A percentile compares a stretch with the other conserved stretches of the same genome.
Evolutionary conservation across 2,329 filamentous ascomycete species (phyloP).

Genomic region (Neocucurbitaria cava): DNA sequence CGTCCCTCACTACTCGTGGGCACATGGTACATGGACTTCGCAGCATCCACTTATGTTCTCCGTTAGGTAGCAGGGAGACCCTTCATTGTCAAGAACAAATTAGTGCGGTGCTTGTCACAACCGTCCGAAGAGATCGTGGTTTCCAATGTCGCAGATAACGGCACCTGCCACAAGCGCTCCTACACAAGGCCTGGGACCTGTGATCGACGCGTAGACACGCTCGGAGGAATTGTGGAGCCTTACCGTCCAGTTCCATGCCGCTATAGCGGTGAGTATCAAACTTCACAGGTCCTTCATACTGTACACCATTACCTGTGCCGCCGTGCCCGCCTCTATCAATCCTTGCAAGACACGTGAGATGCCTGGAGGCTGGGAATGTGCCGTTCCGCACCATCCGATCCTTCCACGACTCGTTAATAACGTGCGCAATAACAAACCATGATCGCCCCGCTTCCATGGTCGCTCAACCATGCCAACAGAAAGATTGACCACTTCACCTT

Average conservation of each 20-base stretch:
- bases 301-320: conserved; percentile 3
- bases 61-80: not conserved
- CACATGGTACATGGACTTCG: conserved; percentile 14
- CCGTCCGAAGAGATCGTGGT: not conserved
- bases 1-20: conserved; percentile 12
- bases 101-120: conserved; percentile 5
- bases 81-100: not conserved
- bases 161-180: conserved; percentile 9
- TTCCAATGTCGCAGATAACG: conserved; percentile 8
- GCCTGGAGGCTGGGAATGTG: too few species aligned
- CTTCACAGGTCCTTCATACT: not conserved
- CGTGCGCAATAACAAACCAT: conserved; percentile 30
- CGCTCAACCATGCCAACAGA: not conserved
- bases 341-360: conserved; percentile 19
- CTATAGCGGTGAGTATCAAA: conserved; percentile 2
- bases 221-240: conserved; percentile 1
- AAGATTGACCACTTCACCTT: conserved; percentile 4
- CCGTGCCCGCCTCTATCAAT: conserved; percentile 6
- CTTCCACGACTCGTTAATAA: conserved; percentile 14
- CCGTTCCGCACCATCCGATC: conserved; percentile 15
- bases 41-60: conserved; percentile 3
- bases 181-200: conserved; percentile 7
- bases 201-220: conserved; percentile 9
- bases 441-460: conserved; percentile 18
- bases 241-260: not conserved